Evolutionary conservation across 257 asterid species (phyloP), one percentile per base, ranked within the genome.

Genomic region (Handroanthus guayacan): DNA sequence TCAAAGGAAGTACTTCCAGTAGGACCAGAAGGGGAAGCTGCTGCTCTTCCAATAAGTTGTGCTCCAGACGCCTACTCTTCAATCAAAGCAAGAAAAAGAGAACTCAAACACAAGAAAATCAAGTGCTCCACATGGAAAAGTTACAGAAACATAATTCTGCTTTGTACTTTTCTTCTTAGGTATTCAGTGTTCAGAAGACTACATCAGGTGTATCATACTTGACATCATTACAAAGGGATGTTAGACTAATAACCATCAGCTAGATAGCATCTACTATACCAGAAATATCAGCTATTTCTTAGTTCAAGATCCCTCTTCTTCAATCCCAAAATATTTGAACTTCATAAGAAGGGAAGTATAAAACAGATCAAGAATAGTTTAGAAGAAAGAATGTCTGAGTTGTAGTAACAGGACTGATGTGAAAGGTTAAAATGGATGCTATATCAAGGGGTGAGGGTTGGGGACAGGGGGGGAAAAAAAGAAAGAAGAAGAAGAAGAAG

Each of bases 21-120:
- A 25, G 91, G 79, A 78, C 88, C 86, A 69, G 93, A 87, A 72
- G 99, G 97, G 81, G 99, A 92, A 75, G 98, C 98, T 52, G 91
- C 95, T 71, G 96, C 79, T 83, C 99, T 88, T 79, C 97, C 97
- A 44, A 86, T 80, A 65, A 83, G 86, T 74, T 86, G 95, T 68
- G 92, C 83, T 56, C 94, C 99, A 72, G 98, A 82, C 82, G 85
- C 85, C 99, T 95, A 79, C 56, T 82, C 69, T 62, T 60, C 68
- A 58, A 69, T 65, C 36, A 67, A 74, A 52, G 69, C 75, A 39
- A 57, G 31, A 68, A 61, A 78, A 62, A 50, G 50, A 84, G 43
- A 64, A 25, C 31, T 25, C 31, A 45, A 60, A 61, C 58, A 25
- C 9, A 72, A 57, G 41, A 62, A 67, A 52, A 56, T 50, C 34